Base-by-base conservation (phyloP, 352 stramenopile genomes). In the Phytopythium aichiense region DNA sequence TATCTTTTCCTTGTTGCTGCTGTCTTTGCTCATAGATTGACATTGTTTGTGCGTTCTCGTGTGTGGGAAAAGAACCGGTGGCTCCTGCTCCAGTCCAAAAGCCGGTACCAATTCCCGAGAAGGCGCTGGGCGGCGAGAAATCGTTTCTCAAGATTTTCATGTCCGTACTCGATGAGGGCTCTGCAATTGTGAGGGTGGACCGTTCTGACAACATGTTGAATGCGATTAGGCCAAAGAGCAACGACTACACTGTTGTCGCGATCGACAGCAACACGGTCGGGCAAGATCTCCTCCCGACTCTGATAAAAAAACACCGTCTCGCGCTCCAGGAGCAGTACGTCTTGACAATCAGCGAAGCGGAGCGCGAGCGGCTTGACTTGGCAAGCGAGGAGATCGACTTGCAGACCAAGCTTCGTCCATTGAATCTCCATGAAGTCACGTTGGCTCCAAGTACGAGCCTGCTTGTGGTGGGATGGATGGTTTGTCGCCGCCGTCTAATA, bases 101-200 rank as follows among this genome's bases (percentile, higher is more conserved):
- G 42, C 63, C 73, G 1, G 57, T 42, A 28, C 48, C 64, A 58
- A 76, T 68, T 63, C 63, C 69, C 23, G 65, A 71, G 8, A 90
- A 90, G 56, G 59, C 80, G 7, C 38, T 75, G 15, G 66, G 76
- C 1, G 84, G 82, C 46, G 86, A 95, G 28, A 95, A 95, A 66
- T 65, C 78, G 15, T 89, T 95, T 56, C 71, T 95, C 22, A 95
- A 95, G 72, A 95, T 95, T 45, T 93, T 87, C 74, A 89, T 95
- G 87, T 95, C 58, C 58, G 80, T 52, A 40, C 23, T 38, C 8
- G 60, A 50, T 37, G 43, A 43, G 18, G 1, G 38, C 53, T 38
- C 15, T 59, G 33, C 12, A 45, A 4, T 48, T 9, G 18, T 52
- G 25, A 25, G 9, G 40, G 5, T 49, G 6, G 0, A 15, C 9